Conservation (phyloP, 352 stramenopile genomes). For the Lagenidium giganteum region DNA sequence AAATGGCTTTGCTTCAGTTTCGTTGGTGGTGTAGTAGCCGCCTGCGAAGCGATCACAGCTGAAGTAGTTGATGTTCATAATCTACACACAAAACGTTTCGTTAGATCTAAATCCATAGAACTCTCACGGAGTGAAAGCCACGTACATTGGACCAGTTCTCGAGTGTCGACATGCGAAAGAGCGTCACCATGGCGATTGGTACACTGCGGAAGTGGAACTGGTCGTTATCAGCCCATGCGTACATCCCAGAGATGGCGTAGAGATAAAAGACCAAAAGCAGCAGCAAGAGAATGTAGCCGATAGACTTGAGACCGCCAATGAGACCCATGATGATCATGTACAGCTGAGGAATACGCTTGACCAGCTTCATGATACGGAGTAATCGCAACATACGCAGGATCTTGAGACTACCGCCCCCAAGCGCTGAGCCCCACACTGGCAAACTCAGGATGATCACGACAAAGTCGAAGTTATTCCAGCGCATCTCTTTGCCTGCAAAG, state of each 20-base stretch:
- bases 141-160: slow-evolving; percentile 76
- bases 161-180: slow-evolving; percentile 78
- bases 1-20: slow-evolving; percentile 23
- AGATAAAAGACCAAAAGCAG: slow-evolving; percentile 88
- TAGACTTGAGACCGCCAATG: slow-evolving; percentile 82
- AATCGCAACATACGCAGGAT: slow-evolving; percentile 84
- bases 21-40: slow-evolving; percentile 60
- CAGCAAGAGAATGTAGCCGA: slow-evolving; percentile 87
- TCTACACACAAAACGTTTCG: slow-evolving; percentile 19
- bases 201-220: slow-evolving; percentile 80
- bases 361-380: slow-evolving; percentile 88
- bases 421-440: slow-evolving; percentile 47
- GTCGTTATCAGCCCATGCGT: slow-evolving; percentile 85
- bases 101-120: no score
- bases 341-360: slow-evolving; percentile 86
- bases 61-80: slow-evolving; percentile 85
- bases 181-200: slow-evolving; percentile 77
- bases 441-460: slow-evolving; percentile 80
- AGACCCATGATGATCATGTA: slow-evolving; percentile 90
- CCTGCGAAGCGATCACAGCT: slow-evolving; percentile 57
- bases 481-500: slow-evolving; percentile 67
- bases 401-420: slow-evolving; percentile 62
- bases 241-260: slow-evolving; percentile 89
- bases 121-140: slow-evolving; percentile 1
- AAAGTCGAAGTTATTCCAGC: slow-evolving; percentile 85